Evolutionary conservation across 352 stramenopile genomes (phyloP), one percentile per base, ranked within the genome.

Genomic region (Peronospora tabacina): DNA sequence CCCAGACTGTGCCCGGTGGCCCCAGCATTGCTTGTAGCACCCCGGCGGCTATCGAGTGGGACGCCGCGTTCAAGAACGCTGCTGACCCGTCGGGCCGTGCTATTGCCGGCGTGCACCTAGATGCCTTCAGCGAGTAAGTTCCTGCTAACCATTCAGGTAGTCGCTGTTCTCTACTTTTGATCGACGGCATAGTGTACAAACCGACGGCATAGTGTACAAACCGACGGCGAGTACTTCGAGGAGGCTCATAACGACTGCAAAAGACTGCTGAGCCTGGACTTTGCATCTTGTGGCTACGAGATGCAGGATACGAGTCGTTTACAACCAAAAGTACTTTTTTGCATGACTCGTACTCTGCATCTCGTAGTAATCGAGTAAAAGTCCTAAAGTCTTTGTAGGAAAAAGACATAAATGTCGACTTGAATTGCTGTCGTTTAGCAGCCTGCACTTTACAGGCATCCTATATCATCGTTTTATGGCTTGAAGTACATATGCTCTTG

Each of bases 21-120:
- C 97, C 97, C 34, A 98, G 85, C 52, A 99, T 99, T 71, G 97
- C 97, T 3, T 99, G 97, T 75, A 98, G 89, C 19, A 99, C 96
- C 17, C 87, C 97, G 38, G 86, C 95, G 32, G 97, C 96, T 13
- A 98, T 99, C 65, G 86, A 95, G 40, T 99, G 97, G 97, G 96
- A 99, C 68, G 94, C 61, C 2, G 82, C 85, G 7, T 97, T 97
- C 64, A 95, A 97, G 75, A 91, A 82, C 65, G 75, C 82, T 29
- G 94, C 92, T 0, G 96, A 99, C 61, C 95, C 94, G 34, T 98
- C 87, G 20, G 96, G 96, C 13, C 91, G 96, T 52, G 79, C 94
- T 34, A 84, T 97, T 36, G 86, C 92, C 10, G 95, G 95, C 29
- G 93, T 98, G 8, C 96, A 99, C 70, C 80, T 98, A 40, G 76